Conservation (phyloP, 345 rosid genomes). For the Eucalyptus marginata region DNA sequence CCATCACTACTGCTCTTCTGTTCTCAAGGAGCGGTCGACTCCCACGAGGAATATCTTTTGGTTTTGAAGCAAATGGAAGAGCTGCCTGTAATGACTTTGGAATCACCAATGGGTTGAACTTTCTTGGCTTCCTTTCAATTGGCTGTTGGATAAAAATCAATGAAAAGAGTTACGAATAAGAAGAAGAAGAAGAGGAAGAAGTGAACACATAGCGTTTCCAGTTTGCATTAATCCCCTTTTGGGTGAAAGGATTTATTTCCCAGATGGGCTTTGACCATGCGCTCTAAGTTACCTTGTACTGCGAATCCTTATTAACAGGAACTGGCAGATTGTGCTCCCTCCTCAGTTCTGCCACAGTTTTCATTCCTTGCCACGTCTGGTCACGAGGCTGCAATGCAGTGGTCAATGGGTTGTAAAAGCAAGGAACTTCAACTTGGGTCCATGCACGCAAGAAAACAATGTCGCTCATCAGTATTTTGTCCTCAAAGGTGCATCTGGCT, state of each 20-base stretch:
- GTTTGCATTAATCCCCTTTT: not conserved
- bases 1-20: conserved; percentile 77
- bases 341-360: conserved; percentile 72
- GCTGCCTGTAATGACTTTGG: conserved; percentile 55
- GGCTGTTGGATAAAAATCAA: conserved; percentile 25
- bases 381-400: conserved; percentile 85
- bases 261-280: not conserved
- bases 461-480: conserved; percentile 82
- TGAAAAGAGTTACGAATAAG: not conserved
- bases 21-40: conserved; percentile 40
- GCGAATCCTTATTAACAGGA: conserved; percentile 80
- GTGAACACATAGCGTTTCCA: not conserved
- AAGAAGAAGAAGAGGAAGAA: not conserved
- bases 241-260: not conserved
- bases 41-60: conserved; percentile 46
- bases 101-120: conserved; percentile 69
- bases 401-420: conserved; percentile 70
- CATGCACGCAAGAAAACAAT: conserved; percentile 79
- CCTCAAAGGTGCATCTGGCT: conserved; percentile 97
- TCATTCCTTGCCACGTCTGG: conserved; percentile 85
- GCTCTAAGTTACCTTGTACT: conserved; percentile 53
- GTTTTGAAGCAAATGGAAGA: conserved; percentile 77
- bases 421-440: conserved; percentile 70
- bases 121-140: conserved; percentile 60
- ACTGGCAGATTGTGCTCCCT: conserved; percentile 53